Percentiles rank a stretch among this genome's conserved stretches.
Conservation (phyloP, 257 asterid genomes). For the Ligustrum vulgare region DNA sequence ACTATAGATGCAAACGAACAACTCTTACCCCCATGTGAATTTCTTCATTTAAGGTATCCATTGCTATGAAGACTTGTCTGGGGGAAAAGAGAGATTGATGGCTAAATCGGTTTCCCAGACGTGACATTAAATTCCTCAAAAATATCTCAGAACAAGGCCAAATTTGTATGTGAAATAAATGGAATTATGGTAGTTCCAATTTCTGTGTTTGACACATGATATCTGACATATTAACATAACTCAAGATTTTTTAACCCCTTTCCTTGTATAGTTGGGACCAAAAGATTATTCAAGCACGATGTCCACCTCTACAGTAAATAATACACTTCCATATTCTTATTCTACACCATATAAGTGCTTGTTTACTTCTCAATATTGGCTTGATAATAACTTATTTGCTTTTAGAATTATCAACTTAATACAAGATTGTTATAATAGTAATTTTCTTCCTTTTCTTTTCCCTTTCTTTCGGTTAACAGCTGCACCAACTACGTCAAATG, state of each 20-base stretch:
- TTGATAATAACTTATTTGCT: not conserved
- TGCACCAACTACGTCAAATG: constrained; percentile 48
- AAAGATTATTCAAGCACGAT: not conserved
- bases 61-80: not conserved
- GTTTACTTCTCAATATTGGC: not conserved
- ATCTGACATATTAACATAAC: not conserved
- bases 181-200: too few relatives aligned
- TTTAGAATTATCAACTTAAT: not conserved
- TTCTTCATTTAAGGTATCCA: not conserved
- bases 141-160: too few relatives aligned
- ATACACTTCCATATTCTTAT: not conserved
- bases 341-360: constrained; percentile 3
- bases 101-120: not conserved
- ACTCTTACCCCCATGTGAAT: not conserved
- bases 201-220: not conserved
- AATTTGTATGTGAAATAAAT: not conserved
- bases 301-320: not conserved
- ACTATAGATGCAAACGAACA: not conserved
- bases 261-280: not conserved
- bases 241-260: not conserved
- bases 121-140: too few relatives aligned
- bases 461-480: constrained; percentile 38
- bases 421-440: not conserved
- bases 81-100: too few relatives aligned
- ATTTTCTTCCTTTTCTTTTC: constrained; percentile 4